phyloP scores from a whole-genome alignment of 75 land plant species.

The Picea sitchensis region DNA sequence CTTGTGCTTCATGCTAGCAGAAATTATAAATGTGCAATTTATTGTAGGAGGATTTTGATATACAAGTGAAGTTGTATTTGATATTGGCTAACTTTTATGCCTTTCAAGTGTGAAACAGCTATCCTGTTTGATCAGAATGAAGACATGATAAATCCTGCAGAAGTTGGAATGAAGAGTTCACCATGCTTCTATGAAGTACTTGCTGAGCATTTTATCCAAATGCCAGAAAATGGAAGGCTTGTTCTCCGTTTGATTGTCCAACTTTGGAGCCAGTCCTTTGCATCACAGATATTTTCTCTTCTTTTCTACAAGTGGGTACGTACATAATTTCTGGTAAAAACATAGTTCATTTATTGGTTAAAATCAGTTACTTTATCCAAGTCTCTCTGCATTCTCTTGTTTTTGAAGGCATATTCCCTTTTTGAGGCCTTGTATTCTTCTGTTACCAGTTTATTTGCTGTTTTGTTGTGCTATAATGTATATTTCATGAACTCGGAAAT shows the following conservation, averaged over 20 bases:
- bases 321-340: neutral
- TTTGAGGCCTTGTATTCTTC: slow-evolving; percentile 4
- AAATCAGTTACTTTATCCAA: slow-evolving; percentile 4
- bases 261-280: slow-evolving; percentile 98
- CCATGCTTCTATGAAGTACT: slow-evolving; percentile 91
- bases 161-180: slow-evolving; percentile 10
- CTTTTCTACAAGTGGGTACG: slow-evolving; percentile 97
- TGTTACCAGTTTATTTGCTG: neutral
- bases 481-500: neutral
- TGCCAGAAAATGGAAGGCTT: slow-evolving; percentile 65
- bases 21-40: neutral
- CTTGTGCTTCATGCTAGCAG: neutral
- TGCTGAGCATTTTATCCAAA: slow-evolving; percentile 76
- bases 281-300: slow-evolving; percentile 89
- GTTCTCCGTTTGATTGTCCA: slow-evolving; percentile 83
- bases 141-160: slow-evolving; percentile 34
- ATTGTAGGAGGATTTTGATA: neutral
- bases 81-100: slow-evolving; percentile 8
- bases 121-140: slow-evolving; percentile 50
- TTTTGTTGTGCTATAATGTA: neutral
- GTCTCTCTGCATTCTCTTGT: neutral
- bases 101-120: slow-evolving; percentile 32
- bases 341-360: neutral
- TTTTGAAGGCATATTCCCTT: neutral
- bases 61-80: neutral